Percentiles rank a stretch among this genome's conserved stretches.
These are phyloP conservation scores for Chlamydomonas sphaeroides DNA, from an alignment of 139 green algal genomes.

Conservation along the genomic window DNA sequence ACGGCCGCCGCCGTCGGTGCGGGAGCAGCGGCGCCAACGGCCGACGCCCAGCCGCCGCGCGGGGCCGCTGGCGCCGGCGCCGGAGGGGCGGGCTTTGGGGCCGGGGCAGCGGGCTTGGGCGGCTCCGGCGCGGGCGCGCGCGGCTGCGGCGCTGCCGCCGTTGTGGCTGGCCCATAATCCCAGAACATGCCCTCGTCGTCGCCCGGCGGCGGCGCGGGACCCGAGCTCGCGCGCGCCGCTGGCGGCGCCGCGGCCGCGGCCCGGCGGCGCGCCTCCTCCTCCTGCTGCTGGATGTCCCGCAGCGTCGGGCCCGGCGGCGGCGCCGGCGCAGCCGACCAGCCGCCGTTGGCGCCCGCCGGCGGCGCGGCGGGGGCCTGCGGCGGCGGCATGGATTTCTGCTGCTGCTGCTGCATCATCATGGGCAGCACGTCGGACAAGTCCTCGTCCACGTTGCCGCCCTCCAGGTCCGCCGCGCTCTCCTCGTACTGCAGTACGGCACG, in stretches of 20 bases:
- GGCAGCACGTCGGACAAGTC: constrained; percentile 53
- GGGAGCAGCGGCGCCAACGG: neutral
- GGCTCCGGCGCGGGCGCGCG: neutral
- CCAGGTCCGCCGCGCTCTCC: constrained; percentile 62
- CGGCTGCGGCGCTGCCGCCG: neutral
- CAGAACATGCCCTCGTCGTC: constrained; percentile 71
- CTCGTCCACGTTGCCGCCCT: constrained; percentile 63
- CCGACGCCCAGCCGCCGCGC: constrained; percentile 12
- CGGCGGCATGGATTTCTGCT: neutral
- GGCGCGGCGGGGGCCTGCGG: neutral
- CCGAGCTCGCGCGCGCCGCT: neutral
- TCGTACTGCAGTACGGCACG: constrained; percentile 55
- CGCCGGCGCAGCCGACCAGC: neutral
- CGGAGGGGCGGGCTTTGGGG: neutral
- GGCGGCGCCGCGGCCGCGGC: neutral
- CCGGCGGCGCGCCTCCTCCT: constrained; percentile 10
- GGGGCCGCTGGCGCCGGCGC: neutral
- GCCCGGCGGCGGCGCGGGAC: neutral
- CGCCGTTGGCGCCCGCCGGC: neutral
- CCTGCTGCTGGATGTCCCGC: constrained; percentile 50
- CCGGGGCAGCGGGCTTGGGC: neutral
- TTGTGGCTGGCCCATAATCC: constrained; percentile 63
- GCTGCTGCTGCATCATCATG: constrained; percentile 3
- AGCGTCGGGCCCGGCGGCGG: constrained; percentile 24
- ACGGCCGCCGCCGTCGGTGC: neutral